phyloP scores from a whole-genome alignment of 2,329 filamentous ascomycete genomes.

The Penicillium vulpinum region DNA sequence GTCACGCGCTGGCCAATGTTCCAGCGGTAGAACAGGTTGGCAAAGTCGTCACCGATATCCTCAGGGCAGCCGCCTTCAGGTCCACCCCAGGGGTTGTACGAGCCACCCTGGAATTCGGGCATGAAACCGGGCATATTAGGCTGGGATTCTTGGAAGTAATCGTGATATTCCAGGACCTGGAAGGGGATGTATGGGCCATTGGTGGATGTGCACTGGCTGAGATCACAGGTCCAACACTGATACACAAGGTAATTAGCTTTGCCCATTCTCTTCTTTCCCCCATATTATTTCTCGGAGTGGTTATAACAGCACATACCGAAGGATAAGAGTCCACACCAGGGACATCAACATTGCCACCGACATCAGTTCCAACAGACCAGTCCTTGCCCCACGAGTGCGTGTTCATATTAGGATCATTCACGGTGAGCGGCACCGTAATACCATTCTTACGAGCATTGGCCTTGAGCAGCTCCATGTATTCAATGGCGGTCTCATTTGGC shows the following conservation, averaged over 20 bases:
- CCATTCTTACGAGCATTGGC: slow-evolving; percentile 56
- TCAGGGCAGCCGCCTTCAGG: slow-evolving; percentile 56
- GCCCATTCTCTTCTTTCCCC: neutral
- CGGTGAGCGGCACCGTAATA: slow-evolving; percentile 58
- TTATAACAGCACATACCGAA: slow-evolving; percentile 52
- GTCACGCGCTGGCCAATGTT: slow-evolving; percentile 61
- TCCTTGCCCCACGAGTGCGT: slow-evolving; percentile 62
- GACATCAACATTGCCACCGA: slow-evolving; percentile 47
- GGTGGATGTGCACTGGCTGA: slow-evolving; percentile 60
- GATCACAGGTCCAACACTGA: slow-evolving; percentile 64
- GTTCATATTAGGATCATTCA: slow-evolving; percentile 63
- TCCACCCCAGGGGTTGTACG: slow-evolving; percentile 63
- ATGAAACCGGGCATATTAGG: slow-evolving; percentile 54
- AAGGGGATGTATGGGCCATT: slow-evolving; percentile 62
- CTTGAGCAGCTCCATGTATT: slow-evolving; percentile 52
- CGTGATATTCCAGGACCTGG: slow-evolving; percentile 50
- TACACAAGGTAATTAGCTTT: slow-evolving; percentile 45
- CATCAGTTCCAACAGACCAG: slow-evolving; percentile 48
- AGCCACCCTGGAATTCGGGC: slow-evolving; percentile 61
- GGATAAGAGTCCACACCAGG: slow-evolving; percentile 33
- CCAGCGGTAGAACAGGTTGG: slow-evolving; percentile 64
- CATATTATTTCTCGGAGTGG: neutral
- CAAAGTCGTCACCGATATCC: slow-evolving; percentile 60
- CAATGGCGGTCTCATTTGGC: slow-evolving; percentile 50
- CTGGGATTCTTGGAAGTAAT: slow-evolving; percentile 46